phyloP scores from a whole-genome alignment of 2,329 filamentous ascomycete species.

The Huntiella decipiens region DNA sequence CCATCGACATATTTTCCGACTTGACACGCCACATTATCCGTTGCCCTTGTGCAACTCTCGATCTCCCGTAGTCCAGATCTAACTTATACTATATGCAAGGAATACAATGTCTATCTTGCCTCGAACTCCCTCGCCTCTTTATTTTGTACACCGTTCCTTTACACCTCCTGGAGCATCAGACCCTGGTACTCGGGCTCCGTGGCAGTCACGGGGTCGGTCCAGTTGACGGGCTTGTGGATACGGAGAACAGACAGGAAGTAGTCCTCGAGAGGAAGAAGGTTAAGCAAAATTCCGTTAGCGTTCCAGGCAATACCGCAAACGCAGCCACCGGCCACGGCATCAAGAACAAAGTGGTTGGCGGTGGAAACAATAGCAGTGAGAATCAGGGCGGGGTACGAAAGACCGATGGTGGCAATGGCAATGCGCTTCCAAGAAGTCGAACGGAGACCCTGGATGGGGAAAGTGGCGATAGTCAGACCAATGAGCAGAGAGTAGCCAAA shows the following conservation, averaged over 20 bases:
- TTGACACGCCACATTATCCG: not conserved
- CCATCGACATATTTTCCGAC: not conserved
- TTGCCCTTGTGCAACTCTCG: not conserved
- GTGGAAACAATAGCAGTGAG: constrained; percentile 50
- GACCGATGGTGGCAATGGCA: constrained; percentile 27
- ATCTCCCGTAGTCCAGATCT: not conserved
- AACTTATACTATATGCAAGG: no score
- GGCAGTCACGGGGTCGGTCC: constrained; percentile 20
- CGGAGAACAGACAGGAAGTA: constrained; percentile 44
- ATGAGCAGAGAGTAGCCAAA: constrained; percentile 60
- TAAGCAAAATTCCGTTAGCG: constrained; percentile 34
- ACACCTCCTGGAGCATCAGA: constrained; percentile 12
- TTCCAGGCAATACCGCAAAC: constrained; percentile 49
- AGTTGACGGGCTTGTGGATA: constrained; percentile 42
- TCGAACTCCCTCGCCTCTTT: not conserved
- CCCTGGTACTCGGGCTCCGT: constrained; percentile 19
- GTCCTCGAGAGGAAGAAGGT: constrained; percentile 46
- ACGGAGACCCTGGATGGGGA: constrained; percentile 40
- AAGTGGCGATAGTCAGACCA: constrained; percentile 46
- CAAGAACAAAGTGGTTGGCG: constrained; percentile 55
- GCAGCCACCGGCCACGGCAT: constrained; percentile 47
- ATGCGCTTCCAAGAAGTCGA: constrained; percentile 31
- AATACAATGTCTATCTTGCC: no score
- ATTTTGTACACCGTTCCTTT: not conserved
- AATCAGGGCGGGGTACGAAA: constrained; percentile 46